These are phyloP conservation scores for Aureobasidium sp. DNA, from an alignment of 2,329 filamentous ascomycete genomes.

Conservation along the genomic window DNA sequence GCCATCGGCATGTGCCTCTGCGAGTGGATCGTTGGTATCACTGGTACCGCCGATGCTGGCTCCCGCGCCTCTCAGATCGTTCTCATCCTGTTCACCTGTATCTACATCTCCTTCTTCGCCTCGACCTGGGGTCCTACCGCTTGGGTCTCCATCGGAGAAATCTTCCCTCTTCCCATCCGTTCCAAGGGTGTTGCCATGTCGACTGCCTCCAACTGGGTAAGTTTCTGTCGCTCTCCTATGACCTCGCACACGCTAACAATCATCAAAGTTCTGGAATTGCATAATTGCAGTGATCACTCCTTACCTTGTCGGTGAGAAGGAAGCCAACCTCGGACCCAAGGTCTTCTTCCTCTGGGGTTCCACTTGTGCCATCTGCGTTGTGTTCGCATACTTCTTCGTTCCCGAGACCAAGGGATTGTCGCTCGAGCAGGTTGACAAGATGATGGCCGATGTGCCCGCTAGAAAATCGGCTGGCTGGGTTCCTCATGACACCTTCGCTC, in stretches of 20 bases:
- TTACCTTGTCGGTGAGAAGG: constrained; percentile 55
- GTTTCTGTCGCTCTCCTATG: constrained; percentile 20
- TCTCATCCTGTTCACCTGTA: constrained; percentile 76
- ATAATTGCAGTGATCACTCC: constrained; percentile 52
- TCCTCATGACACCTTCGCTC: constrained; percentile 24
- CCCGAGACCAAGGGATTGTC: constrained; percentile 33
- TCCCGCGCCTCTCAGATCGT: constrained; percentile 42
- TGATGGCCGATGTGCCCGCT: constrained; percentile 41
- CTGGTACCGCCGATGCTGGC: constrained; percentile 32
- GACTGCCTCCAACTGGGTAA: constrained; percentile 88
- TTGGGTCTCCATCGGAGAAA: constrained; percentile 59
- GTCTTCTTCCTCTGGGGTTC: constrained; percentile 41
- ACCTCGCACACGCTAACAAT: not conserved
- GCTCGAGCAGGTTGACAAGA: constrained; percentile 30
- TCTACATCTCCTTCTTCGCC: constrained; percentile 91
- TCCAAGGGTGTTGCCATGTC: constrained; percentile 62
- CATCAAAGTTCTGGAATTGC: not conserved
- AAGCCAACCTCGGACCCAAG: constrained; percentile 43
- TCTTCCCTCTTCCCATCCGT: constrained; percentile 62
- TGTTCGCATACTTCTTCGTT: constrained; percentile 31
- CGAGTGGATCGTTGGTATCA: constrained; percentile 76
- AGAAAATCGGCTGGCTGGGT: constrained; percentile 27
- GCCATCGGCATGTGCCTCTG: constrained; percentile 74
- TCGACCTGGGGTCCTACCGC: constrained; percentile 57
- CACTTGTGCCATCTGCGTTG: constrained; percentile 24